Percentiles rank a stretch among this genome's conserved stretches.
These are phyloP conservation scores for Prillingera fragicola DNA, from an alignment of 1,284 basidiomycete genomes.

Conservation along the genomic window DNA sequence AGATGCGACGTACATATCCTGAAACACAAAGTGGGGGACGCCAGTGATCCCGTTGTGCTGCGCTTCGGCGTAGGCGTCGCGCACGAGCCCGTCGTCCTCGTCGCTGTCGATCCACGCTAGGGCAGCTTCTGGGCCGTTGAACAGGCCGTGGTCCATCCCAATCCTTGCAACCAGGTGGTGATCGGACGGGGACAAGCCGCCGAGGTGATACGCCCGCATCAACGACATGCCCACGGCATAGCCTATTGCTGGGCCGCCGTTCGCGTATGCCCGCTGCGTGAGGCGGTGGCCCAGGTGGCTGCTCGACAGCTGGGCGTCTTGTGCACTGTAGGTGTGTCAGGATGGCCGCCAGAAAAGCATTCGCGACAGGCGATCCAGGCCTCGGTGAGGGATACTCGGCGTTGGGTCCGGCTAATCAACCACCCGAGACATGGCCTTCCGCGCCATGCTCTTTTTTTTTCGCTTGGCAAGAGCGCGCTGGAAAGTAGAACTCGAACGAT, in stretches of 20 bases:
- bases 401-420: too few relatives aligned
- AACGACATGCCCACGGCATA: constrained; percentile 26
- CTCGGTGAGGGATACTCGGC: too few relatives aligned
- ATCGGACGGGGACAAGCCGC: constrained; percentile 39
- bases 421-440: too few relatives aligned
- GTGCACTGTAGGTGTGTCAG: too few relatives aligned
- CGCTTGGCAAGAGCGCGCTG: too few relatives aligned
- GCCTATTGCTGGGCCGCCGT: constrained; percentile 31
- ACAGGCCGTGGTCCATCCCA: constrained; percentile 40
- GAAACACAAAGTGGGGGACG: constrained; percentile 48
- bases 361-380: too few relatives aligned
- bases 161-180: constrained; percentile 29
- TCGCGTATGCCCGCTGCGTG: constrained; percentile 39
- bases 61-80: constrained; percentile 26
- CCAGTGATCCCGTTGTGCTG: constrained; percentile 43
- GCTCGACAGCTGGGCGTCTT: too few relatives aligned
- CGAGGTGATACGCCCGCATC: constrained; percentile 42
- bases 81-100: constrained; percentile 31
- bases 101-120: constrained; percentile 26
- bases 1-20: constrained; percentile 41
- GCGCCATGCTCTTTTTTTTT: too few relatives aligned
- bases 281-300: too few relatives aligned
- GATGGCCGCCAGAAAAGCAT: too few relatives aligned
- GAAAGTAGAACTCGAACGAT: too few relatives aligned
- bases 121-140: constrained; percentile 28